Percentiles rank a stretch among this genome's conserved stretches.
These are phyloP conservation scores for Globisporangium spinosum DNA, from an alignment of 352 stramenopile species.

Conservation along the genomic window DNA sequence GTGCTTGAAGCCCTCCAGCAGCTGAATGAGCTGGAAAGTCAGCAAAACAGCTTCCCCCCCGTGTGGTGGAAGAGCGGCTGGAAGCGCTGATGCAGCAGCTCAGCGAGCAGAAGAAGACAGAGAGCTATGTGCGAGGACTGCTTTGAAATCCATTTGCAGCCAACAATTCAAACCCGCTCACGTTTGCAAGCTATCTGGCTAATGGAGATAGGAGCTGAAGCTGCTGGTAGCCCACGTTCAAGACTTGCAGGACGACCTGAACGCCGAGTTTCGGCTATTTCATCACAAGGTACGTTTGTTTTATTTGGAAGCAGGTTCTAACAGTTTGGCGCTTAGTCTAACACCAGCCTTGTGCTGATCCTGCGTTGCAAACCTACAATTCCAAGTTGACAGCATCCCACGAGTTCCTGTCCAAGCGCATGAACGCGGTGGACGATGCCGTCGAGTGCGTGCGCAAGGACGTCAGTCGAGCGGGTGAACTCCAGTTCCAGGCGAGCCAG, in stretches of 20 bases:
- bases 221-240: slow-evolving; percentile 36
- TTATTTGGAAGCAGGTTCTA: neutral
- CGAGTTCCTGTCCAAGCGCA: slow-evolving; percentile 35
- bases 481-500: slow-evolving; percentile 28
- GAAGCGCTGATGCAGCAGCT: slow-evolving; percentile 28
- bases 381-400: slow-evolving; percentile 25
- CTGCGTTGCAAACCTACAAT: too few species aligned
- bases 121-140: slow-evolving; percentile 33
- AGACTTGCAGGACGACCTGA: slow-evolving; percentile 40
- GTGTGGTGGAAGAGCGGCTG: slow-evolving; percentile 28
- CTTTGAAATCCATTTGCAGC: too few species aligned
- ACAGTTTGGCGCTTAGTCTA: neutral
- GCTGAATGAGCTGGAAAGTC: slow-evolving; percentile 36
- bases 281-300: slow-evolving; percentile 34
- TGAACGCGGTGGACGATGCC: slow-evolving; percentile 41
- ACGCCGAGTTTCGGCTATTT: slow-evolving; percentile 40
- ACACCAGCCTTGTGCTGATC: too few species aligned
- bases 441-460: slow-evolving; percentile 39
- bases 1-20: slow-evolving; percentile 55
- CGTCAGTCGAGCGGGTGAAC: slow-evolving; percentile 25
- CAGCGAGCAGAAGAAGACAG: slow-evolving; percentile 26
- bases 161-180: too few species aligned
- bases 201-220: slow-evolving; percentile 38
- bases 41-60: slow-evolving; percentile 32
- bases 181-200: too few species aligned